Evolutionary conservation across 2,329 filamentous ascomycete species (phyloP).

Genomic region (Lachnellula cervina): DNA sequence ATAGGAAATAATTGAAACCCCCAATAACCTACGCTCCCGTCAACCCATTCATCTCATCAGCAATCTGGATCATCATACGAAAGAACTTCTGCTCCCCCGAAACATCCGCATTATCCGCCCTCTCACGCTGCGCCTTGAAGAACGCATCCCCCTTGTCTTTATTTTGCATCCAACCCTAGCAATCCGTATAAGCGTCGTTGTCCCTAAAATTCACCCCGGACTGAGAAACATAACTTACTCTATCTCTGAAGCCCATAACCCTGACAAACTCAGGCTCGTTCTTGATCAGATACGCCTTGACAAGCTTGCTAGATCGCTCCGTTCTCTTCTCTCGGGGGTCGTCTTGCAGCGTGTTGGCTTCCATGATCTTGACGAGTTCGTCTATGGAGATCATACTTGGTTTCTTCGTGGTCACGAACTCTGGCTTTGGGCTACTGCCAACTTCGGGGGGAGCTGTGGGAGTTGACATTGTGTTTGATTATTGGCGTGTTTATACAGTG

Average conservation of each 20-base stretch:
- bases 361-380: constrained; percentile 4
- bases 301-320: constrained; percentile 4
- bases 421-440: not conserved
- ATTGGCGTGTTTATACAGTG: not conserved
- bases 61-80: constrained; percentile 41
- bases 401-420: not conserved
- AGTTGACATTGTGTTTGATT: not conserved
- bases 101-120: constrained; percentile 33
- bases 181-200: not conserved
- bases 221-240: constrained; percentile 7
- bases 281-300: constrained; percentile 18
- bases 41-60: constrained; percentile 36
- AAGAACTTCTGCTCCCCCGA: constrained; percentile 33
- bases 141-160: constrained; percentile 38
- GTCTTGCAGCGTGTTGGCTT: not conserved
- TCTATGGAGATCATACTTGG: not conserved
- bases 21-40: constrained; percentile 2
- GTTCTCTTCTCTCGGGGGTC: constrained; percentile 2
- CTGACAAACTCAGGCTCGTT: constrained; percentile 15
- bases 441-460: not conserved
- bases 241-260: constrained; percentile 15
- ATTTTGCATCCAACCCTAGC: constrained; percentile 39
- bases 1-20: no score
- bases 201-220: no score
- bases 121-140: constrained; percentile 38